Evolutionary conservation across 345 rosid species (phyloP), one percentile per base, ranked within the genome.

Genomic region (Brassica carinata): DNA sequence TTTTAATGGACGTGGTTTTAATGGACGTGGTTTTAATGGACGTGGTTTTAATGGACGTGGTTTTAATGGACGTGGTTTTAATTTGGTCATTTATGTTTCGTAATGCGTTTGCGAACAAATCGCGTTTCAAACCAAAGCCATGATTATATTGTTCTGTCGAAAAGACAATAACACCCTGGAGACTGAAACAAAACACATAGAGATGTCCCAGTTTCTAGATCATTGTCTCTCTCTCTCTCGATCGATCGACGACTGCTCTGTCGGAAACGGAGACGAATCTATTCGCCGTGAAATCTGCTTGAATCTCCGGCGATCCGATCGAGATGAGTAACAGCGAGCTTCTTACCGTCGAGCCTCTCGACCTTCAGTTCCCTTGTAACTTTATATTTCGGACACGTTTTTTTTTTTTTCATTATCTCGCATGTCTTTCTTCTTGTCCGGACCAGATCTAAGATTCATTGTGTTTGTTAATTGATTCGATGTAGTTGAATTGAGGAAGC

Each of bases 401-500:
- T n/a, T n/a, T n/a, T n/a, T n/a, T n/a, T n/a, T n/a, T 71, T 64
- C 8, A 26, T 29, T 26, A 7, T 36, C 30, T 62, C n/a, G 69
- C 18, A 68, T 77, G 11, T 38, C 58, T 13, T 51, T 38, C 45
- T 74, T 67, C 1, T 7, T 45, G 43, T 26, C 61, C 61, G 18
- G 18, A 51, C 18, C 73, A 63, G 78, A 82, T 82, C 84, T n/a
- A n/a, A n/a, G n/a, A n/a, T n/a, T n/a, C n/a, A n/a, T n/a, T n/a
- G n/a, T n/a, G n/a, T n/a, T n/a, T n/a, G n/a, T n/a, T n/a, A n/a
- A n/a, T n/a, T n/a, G 57, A 51, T 51, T 14, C 2, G 48, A 9
- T 40, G 61, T 82, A 93, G 96, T 93, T 86, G 94, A 91, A 86
- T 82, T 93, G 93, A 90, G 78, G 94, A 94, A 88, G 86, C 98